Evolutionary conservation across 352 stramenopile genomes (phyloP), one percentile per base, ranked within the genome.

Genomic region (Pythium apleroticum): DNA sequence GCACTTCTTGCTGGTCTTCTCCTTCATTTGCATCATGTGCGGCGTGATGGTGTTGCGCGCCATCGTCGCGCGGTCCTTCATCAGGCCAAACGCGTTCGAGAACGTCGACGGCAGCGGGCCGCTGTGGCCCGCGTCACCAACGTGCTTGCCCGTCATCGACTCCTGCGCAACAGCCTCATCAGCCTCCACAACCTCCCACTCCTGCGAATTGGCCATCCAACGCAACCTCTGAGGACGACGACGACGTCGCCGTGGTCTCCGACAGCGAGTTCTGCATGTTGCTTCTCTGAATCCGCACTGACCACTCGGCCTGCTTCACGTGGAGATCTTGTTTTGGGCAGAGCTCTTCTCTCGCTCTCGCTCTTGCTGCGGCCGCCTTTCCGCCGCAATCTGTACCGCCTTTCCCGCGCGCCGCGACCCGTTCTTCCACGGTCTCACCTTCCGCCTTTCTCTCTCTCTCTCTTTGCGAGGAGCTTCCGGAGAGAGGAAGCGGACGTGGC

Each of bases 11-110:
- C 63, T 72, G 11, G 73, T 77, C 33, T 66, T 72, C 12, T 70
- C 60, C 30, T 71, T 71, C 52, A 80, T 68, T 17, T 70, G 49
- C 57, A 71, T 60, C 46, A 80, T 61, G 55, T 80, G 73, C 15
- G 73, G 73, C 39, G 63, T 65, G 31, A 77, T 72, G 10, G 69
- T 69, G 46, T 71, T 77, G 30, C 68, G 63, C 31, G 67, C 70
- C 49, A 67, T 67, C 15, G 69, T 57, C 48, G 69, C 69, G 27
- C 69, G 65, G 58, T 73, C 65, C 37, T 76, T 76, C 60, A 73
- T 67, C 57, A 65, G 48, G 0, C 58, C 69, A 20, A 76, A 62
- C 41, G 66, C 65, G 45, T 52, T 63, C 25, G 57, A 48, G 33
- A 73, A 60, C 31, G 60, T 45, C 39, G 61, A 53, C 35, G 28